A percentile compares a stretch with the other conserved stretches of the same genome.
Conservation (phyloP, 805 yeast species). For the Saccharomycopsis microspora region DNA sequence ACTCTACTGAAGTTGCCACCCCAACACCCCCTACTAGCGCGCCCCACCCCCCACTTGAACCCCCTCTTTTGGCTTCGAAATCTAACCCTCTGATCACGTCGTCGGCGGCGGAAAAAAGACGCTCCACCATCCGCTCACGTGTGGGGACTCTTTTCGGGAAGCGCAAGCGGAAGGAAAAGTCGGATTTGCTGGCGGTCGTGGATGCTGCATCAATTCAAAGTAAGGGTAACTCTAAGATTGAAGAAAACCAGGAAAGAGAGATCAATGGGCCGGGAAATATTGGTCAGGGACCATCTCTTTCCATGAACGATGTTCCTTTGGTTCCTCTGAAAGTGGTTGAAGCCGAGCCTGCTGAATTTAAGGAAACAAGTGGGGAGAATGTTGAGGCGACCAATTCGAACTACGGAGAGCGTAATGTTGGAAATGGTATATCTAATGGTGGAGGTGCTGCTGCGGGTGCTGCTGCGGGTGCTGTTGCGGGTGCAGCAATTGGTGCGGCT, state of each 20-base stretch:
- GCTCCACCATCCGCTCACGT: conserved; percentile 42
- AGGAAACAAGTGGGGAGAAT: too few species aligned
- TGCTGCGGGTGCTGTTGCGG: neutral
- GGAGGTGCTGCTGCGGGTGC: neutral
- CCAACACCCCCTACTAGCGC: conserved; percentile 2
- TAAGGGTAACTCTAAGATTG: too few species aligned
- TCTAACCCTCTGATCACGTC: conserved; percentile 12
- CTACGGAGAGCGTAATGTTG: neutral
- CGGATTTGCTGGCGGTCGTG: too few species aligned
- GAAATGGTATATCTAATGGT: neutral
- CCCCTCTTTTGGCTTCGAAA: conserved; percentile 8
- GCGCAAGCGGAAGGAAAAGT: conserved; percentile 21
- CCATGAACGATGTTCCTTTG: conserved; percentile 11
- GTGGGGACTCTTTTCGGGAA: conserved; percentile 70
- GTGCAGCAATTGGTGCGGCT: conserved; percentile 17
- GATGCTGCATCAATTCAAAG: too few species aligned
- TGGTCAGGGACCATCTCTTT: neutral
- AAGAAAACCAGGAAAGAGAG: too few species aligned
- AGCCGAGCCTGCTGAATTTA: too few species aligned
- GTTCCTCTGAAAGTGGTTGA: neutral
- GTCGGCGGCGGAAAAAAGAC: conserved; percentile 19
- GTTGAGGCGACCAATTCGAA: too few species aligned
- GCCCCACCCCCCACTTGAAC: neutral
- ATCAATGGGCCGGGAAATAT: neutral
- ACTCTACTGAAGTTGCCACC: neutral